Conservation (phyloP, 2,329 filamentous ascomycete genomes). For the Penicillium hesseltinei region DNA sequence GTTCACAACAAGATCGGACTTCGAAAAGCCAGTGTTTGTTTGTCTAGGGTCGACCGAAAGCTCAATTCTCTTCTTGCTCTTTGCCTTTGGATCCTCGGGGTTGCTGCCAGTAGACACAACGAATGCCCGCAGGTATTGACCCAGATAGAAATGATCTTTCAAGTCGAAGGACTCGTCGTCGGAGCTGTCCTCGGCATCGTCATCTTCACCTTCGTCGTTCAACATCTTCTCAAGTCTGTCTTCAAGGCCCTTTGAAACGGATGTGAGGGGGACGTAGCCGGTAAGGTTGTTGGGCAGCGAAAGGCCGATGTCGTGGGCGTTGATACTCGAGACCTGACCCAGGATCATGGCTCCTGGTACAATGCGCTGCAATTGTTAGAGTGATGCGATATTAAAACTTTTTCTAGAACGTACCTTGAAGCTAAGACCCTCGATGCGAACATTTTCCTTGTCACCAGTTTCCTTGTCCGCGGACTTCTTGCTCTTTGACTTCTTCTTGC, state of each 20-base stretch:
- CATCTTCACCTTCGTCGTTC: slow-evolving; percentile 58
- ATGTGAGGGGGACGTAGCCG: slow-evolving; percentile 86
- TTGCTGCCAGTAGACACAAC: slow-evolving; percentile 73
- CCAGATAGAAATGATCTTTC: slow-evolving; percentile 70
- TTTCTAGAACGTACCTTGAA: slow-evolving; percentile 65
- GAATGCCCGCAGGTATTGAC: slow-evolving; percentile 83
- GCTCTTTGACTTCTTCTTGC: slow-evolving; percentile 41
- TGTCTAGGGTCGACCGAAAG: slow-evolving; percentile 77
- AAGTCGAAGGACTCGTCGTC: slow-evolving; percentile 65
- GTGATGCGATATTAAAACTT: background rate
- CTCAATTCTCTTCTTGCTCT: slow-evolving; percentile 78
- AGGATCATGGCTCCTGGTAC: slow-evolving; percentile 83
- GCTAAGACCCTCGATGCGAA: slow-evolving; percentile 82
- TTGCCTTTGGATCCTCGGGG: slow-evolving; percentile 50
- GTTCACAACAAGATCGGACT: slow-evolving; percentile 71
- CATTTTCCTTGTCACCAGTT: slow-evolving; percentile 49
- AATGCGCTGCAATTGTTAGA: slow-evolving; percentile 63
- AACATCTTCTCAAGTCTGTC: slow-evolving; percentile 67
- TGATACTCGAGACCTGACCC: slow-evolving; percentile 80
- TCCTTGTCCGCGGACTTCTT: slow-evolving; percentile 55
- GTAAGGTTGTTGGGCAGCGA: slow-evolving; percentile 89
- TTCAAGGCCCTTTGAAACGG: slow-evolving; percentile 79
- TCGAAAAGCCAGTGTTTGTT: slow-evolving; percentile 71
- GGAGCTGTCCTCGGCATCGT: slow-evolving; percentile 53
- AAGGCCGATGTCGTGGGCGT: slow-evolving; percentile 72